These are phyloP conservation scores for Daedaleopsis sinensis DNA, from an alignment of 768 basidiomycete genomes.

Conservation along the genomic window DNA sequence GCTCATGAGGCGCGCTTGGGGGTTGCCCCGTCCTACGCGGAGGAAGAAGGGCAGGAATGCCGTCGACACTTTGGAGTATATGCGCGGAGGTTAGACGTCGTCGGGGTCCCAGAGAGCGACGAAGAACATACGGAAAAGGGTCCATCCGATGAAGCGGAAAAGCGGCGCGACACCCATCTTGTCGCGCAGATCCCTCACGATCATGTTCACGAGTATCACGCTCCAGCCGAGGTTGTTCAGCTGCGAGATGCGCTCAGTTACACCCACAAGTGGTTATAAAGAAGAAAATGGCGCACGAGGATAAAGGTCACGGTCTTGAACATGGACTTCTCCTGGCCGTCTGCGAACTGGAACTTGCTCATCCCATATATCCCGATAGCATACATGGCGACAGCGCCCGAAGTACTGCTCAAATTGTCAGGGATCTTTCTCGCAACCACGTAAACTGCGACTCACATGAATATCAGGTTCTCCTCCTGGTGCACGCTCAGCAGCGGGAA, in stretches of 20 bases:
- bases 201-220: constrained; percentile 62
- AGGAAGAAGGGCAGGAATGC: constrained; percentile 53
- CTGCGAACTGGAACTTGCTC: background rate
- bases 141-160: constrained; percentile 70
- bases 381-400: constrained; percentile 52
- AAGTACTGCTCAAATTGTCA: constrained; percentile 8
- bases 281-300: constrained; percentile 5
- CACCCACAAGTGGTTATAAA: background rate
- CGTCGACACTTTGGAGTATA: constrained; percentile 42
- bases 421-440: no score
- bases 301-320: constrained; percentile 9
- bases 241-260: constrained; percentile 22
- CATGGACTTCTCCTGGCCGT: background rate
- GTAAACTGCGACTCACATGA: constrained; percentile 56
- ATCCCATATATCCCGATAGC: constrained; percentile 32
- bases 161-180: constrained; percentile 65
- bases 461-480: constrained; percentile 59
- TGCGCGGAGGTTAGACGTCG: background rate
- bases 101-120: background rate
- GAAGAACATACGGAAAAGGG: constrained; percentile 53
- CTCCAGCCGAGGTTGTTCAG: constrained; percentile 24
- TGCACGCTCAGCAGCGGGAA: constrained; percentile 78
- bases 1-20: constrained; percentile 54
- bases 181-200: constrained; percentile 56
- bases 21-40: constrained; percentile 33